Evolutionary conservation across 1,284 basidiomycete species (phyloP), one percentile per base, ranked within the genome.

Genomic region (Leccinum holopus): DNA sequence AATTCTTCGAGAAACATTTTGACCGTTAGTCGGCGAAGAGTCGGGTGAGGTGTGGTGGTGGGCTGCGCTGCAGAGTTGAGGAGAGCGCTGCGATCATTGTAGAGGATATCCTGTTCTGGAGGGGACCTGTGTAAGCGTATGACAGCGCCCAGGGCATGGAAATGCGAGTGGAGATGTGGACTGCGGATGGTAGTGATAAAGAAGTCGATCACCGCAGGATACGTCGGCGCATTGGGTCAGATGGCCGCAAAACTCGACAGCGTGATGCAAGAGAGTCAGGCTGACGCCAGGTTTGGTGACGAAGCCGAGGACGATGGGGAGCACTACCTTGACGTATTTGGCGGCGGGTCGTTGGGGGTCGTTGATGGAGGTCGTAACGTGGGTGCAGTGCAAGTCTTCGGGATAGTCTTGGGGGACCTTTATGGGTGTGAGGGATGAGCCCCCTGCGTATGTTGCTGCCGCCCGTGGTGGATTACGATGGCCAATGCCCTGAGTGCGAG

Each of bases 171-270:
- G 72, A 86, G 79, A 68, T 87, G 82, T 35, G 76, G 75, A 69
- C 81, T 82, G 28, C 84, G 81, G 30, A 87, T 72, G 44, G 79
- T 80, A 1, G 86, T 82, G 21, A 86, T 80, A 16, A 88, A 75
- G 60, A 87, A 79, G 10, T 78, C 75, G 30, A 83, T 70, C 32
- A 76, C 0, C 75, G 73, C 60, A 79, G 75, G 71, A 82, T 0
- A 81, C 78, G 28, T 77, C 70, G 12, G 79, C 68, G 59, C 77
- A 82, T 65, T 84, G 79, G 0, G 81, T 79, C 25, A 79, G 73
- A 18, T 70, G 72, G 0, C 80, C 71, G 11, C 87, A 67, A 10
- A 87, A 76, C 9, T 77, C 75, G 16, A 84, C 68, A 8, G 80
- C 84, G 66, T 88, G 87, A 56, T 80, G 77, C 14, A 87, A 74